Evolutionary conservation across 2,329 filamentous ascomycete genomes (phyloP).

Genomic region (Ceratocystiopsis sp.): DNA sequence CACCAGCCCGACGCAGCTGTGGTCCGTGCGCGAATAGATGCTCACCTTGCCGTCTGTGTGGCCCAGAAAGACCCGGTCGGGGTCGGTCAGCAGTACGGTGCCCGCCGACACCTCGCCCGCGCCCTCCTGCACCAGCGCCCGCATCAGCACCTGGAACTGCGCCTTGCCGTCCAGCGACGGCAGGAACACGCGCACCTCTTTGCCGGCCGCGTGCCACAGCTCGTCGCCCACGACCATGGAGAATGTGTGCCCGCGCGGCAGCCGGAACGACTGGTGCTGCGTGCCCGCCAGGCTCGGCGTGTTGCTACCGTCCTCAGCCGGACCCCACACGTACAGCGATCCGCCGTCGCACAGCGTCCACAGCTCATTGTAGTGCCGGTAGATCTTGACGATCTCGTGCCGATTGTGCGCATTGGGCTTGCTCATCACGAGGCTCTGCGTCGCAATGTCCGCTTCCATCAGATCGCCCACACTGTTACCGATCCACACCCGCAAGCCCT

Average conservation of each 20-base stretch:
- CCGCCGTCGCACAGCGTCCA: constrained; percentile 91
- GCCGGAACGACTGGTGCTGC: constrained; percentile 55
- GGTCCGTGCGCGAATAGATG: constrained; percentile 69
- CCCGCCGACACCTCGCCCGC: constrained; percentile 81
- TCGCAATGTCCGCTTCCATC: constrained; percentile 69
- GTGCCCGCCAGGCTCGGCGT: constrained; percentile 56
- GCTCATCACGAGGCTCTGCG: constrained; percentile 50
- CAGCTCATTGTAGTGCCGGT: constrained; percentile 71
- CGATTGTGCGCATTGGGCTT: constrained; percentile 60
- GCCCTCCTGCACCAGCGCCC: constrained; percentile 52
- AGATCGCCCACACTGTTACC: constrained; percentile 80
- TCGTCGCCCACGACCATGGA: constrained; percentile 74
- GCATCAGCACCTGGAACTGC: constrained; percentile 59
- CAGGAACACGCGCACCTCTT: constrained; percentile 70
- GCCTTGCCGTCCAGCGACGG: constrained; percentile 51
- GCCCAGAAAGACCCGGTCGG: constrained; percentile 72
- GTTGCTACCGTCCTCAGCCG: constrained; percentile 41
- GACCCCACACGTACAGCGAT: constrained; percentile 71
- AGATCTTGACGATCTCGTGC: constrained; percentile 67
- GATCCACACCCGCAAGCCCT: constrained; percentile 73
- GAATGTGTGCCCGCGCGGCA: constrained; percentile 70
- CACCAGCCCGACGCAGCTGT: constrained; percentile 59
- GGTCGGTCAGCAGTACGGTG: constrained; percentile 54
- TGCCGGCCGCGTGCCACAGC: constrained; percentile 77
- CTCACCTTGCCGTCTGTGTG: constrained; percentile 89